Percentiles rank a stretch among this genome's conserved stretches.
Evolutionary conservation across 768 basidiomycete species (phyloP).

Genomic region (Tylopilus subfusipes): DNA sequence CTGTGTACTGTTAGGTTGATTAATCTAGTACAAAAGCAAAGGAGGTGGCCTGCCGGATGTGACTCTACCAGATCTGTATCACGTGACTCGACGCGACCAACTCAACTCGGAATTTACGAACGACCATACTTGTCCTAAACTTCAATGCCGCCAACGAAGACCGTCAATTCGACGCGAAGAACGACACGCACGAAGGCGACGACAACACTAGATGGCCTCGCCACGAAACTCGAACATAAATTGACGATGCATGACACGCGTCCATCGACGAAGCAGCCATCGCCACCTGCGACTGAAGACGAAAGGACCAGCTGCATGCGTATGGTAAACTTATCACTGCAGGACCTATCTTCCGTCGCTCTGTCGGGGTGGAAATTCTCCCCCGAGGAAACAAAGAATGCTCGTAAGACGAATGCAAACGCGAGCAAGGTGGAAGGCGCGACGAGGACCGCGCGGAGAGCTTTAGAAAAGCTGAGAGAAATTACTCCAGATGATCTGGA

Average conservation of each 20-base stretch:
- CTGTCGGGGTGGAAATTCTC: constrained; percentile 58
- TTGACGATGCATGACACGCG: constrained; percentile 25
- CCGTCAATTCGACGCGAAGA: constrained; percentile 1
- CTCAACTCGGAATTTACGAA: not conserved
- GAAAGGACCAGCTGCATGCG: constrained; percentile 52
- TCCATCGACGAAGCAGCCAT: constrained; percentile 28
- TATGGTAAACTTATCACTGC: constrained; percentile 58
- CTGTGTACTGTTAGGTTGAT: too few species aligned
- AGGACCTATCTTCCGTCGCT: constrained; percentile 47
- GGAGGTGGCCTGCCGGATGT: too few species aligned
- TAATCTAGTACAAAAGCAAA: too few species aligned
- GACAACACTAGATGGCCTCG: not conserved
- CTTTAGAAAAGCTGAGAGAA: constrained; percentile 46
- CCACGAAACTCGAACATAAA: constrained; percentile 24
- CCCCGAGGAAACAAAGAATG: constrained; percentile 24
- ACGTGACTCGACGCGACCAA: not conserved
- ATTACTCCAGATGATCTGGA: constrained; percentile 50
- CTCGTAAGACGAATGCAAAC: constrained; percentile 18
- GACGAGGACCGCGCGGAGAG: constrained; percentile 36
- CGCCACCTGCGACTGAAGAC: constrained; percentile 30
- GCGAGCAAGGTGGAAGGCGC: constrained; percentile 36
- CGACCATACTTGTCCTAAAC: not conserved
- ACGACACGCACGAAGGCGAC: constrained; percentile 13
- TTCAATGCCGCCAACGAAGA: constrained; percentile 5
- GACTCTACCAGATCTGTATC: too few species aligned